Percentiles rank a stretch among this genome's conserved stretches.
These are phyloP conservation scores for Candida broadrunensis DNA, from an alignment of 805 yeast genomes.

Conservation along the genomic window DNA sequence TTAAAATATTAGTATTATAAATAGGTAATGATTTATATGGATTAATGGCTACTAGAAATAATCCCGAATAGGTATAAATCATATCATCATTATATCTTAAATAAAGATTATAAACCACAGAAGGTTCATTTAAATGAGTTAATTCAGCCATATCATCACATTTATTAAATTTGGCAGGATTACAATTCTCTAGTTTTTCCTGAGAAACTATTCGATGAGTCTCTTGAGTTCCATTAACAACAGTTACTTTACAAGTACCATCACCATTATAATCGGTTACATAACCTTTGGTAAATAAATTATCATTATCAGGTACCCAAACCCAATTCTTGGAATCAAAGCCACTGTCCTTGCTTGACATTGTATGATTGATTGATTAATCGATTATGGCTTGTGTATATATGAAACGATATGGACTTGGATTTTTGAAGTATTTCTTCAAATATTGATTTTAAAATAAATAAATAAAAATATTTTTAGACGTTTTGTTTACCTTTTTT, in stretches of 20 bases:
- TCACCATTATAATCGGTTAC: slow-evolving; percentile 44
- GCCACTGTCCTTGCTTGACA: slow-evolving; percentile 9
- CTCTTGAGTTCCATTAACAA: slow-evolving; percentile 40
- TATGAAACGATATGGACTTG: no score
- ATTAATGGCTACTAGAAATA: slow-evolving; percentile 91
- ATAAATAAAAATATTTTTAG: no score
- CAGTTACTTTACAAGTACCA: slow-evolving; percentile 33
- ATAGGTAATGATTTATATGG: slow-evolving; percentile 79
- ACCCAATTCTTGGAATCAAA: slow-evolving; percentile 58
- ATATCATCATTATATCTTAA: slow-evolving; percentile 72
- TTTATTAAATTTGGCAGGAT: slow-evolving; percentile 86
- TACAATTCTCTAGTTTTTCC: slow-evolving; percentile 57
- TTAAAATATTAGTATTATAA: slow-evolving; percentile 58
- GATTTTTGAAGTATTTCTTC: no score
- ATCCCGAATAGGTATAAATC: slow-evolving; percentile 93
- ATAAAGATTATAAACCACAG: slow-evolving; percentile 83
- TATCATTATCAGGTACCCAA: slow-evolving; percentile 68
- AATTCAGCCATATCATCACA: slow-evolving; percentile 95
- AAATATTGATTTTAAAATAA: no score
- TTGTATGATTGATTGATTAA: background rate
- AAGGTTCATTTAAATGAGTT: slow-evolving; percentile 91
- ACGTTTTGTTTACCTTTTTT: no score
- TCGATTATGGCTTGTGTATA: background rate
- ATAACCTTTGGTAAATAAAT: slow-evolving; percentile 60
- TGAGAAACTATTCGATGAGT: slow-evolving; percentile 41